Evolutionary conservation across 192 early-diverging fungal genomes (phyloP), one percentile per base, ranked within the genome.

Genomic region (Geranomyces michiganensis): DNA sequence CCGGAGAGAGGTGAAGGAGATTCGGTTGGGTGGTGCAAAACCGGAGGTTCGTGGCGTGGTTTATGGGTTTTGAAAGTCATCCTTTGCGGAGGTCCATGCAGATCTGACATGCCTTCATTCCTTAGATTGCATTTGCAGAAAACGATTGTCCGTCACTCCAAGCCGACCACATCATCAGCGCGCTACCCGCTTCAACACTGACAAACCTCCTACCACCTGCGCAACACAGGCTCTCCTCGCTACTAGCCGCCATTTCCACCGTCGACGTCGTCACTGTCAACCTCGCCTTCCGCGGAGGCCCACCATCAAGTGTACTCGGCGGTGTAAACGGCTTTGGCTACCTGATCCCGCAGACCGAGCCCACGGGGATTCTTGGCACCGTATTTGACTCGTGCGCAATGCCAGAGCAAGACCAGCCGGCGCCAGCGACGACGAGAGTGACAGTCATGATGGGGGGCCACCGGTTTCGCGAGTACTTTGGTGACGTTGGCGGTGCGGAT

Each of bases 391-490:
- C 93, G 14, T 89, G 88, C 53, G 82, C 90, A 13, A 72, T 92
- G 67, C 90, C 89, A 3, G 79, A 70, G 15, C 93, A 94, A 58
- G 36, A 41, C 10, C 3, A 41, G 5, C 3, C 10, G 49, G 66
- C 53, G 9, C 70, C 68, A 0, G 71, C 74, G 10, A n/a, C 19
- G 22, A 83, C 82, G 0, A 82, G 93, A 24, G 70, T 96, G 7
- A 96, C 94, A 4, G 92, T 90, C 15, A 96, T 98, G 95, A 83
- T 96, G 65, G 96, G 96, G 55, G 96, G 96, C 0, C 80, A 91
- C 62, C 79, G 82, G 60, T 95, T 92, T 81, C 45, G 80, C 15
- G 66, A 82, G 33, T 65, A 82, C 22, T 87, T 91, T 85, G 81
- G 81, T 41, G 53, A 71, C 30, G 71, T 79, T 0, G 76, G 76